phyloP scores from a whole-genome alignment of 306 rosid species.

The Glycine tomentella region DNA sequence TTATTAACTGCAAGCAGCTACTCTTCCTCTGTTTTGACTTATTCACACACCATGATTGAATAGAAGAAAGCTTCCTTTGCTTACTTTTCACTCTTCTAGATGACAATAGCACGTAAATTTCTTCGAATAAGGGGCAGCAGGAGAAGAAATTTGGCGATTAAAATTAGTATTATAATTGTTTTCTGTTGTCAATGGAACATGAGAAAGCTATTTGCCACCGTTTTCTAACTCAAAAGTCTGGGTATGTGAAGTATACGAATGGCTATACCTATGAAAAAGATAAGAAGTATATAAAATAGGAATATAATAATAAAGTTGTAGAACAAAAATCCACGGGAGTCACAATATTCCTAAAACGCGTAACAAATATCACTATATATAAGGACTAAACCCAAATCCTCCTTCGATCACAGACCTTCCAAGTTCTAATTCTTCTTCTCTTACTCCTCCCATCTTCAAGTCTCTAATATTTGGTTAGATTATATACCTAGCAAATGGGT shows the following conservation, averaged over 20 bases:
- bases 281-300: background rate
- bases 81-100: slow-evolving; percentile 52
- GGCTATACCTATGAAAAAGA: background rate
- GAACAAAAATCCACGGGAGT: background rate
- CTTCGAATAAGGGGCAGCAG: slow-evolving; percentile 24
- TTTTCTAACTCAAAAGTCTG: slow-evolving; percentile 14
- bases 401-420: slow-evolving; percentile 4
- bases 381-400: background rate
- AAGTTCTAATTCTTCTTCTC: background rate
- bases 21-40: slow-evolving; percentile 7
- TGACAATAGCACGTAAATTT: slow-evolving; percentile 2
- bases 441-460: background rate
- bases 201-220: background rate
- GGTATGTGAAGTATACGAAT: background rate
- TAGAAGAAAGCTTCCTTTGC: background rate
- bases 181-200: background rate
- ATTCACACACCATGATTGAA: background rate
- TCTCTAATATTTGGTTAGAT: background rate
- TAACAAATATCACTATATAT: background rate
- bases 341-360: background rate
- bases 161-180: slow-evolving; percentile 11
- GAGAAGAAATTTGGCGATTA: slow-evolving; percentile 17
- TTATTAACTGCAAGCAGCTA: background rate
- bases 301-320: slow-evolving; percentile 7
- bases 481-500: slow-evolving; percentile 38